These are phyloP conservation scores for Gossypium trilobum DNA, from an alignment of 441 rosid species.

Conservation along the genomic window DNA sequence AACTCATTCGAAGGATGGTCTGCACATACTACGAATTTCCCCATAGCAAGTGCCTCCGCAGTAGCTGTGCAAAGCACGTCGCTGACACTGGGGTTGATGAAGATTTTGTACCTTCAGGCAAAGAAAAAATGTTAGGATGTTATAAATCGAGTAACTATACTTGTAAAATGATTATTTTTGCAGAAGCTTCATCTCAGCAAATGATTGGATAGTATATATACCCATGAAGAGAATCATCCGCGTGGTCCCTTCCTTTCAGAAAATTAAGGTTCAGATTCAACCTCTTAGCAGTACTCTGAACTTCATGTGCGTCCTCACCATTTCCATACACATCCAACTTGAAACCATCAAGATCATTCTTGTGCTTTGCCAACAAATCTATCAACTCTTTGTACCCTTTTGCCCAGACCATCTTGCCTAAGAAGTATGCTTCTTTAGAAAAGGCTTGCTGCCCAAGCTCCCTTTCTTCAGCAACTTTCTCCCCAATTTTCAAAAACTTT, in stretches of 20 bases:
- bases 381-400: slow-evolving; percentile 91
- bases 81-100: slow-evolving; percentile 89
- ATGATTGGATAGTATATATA: slow-evolving; percentile 32
- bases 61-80: slow-evolving; percentile 98
- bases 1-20: slow-evolving; percentile 96
- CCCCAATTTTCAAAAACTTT: slow-evolving; percentile 85
- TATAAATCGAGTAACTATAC: neutral
- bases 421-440: slow-evolving; percentile 88
- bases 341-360: slow-evolving; percentile 67
- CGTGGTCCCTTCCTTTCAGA: slow-evolving; percentile 86
- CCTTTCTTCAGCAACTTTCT: slow-evolving; percentile 61
- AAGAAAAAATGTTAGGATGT: neutral
- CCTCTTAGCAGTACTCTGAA: slow-evolving; percentile 59
- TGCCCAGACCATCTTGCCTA: slow-evolving; percentile 99
- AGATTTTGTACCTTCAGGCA: slow-evolving; percentile 84
- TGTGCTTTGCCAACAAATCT: slow-evolving; percentile 69
- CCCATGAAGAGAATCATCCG: slow-evolving; percentile 88
- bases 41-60: slow-evolving; percentile 99
- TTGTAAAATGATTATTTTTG: neutral
- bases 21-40: slow-evolving; percentile 87
- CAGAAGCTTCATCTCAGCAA: neutral
- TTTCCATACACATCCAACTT: slow-evolving; percentile 86
- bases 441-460: slow-evolving; percentile 85
- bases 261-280: slow-evolving; percentile 71
- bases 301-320: slow-evolving; percentile 88